phyloP scores from a whole-genome alignment of 1,139 yeast genomes.

The Suhomyces terraborum region DNA sequence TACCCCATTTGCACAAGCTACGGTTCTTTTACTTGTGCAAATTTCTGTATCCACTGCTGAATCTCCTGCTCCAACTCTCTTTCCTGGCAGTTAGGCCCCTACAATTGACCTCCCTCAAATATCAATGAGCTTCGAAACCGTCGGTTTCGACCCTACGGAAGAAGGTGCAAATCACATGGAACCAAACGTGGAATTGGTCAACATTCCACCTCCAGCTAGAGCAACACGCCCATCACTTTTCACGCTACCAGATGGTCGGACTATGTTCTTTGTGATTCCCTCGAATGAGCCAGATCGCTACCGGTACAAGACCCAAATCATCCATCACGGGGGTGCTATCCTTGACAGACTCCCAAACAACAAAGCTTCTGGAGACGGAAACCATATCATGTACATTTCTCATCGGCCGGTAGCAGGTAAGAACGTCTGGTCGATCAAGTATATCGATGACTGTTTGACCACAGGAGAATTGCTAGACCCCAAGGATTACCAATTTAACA shows the following conservation, averaged over 20 bases:
- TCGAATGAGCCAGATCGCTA: conserved; percentile 25
- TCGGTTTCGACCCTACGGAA: conserved; percentile 12
- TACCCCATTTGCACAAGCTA: neutral
- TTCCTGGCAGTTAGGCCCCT: no score
- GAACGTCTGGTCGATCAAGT: conserved; percentile 15
- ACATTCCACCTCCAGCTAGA: neutral
- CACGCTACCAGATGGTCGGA: conserved; percentile 14
- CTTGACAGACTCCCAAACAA: conserved; percentile 24
- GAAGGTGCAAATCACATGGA: conserved; percentile 8
- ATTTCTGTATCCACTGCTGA: no score
- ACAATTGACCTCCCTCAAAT: neutral
- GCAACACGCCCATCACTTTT: conserved; percentile 8
- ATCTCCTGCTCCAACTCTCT: no score
- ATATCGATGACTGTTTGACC: conserved; percentile 17
- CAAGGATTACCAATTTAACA: conserved; percentile 10
- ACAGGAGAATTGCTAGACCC: conserved; percentile 14
- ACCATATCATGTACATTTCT: conserved; percentile 14
- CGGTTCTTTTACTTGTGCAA: no score
- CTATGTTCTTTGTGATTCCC: conserved; percentile 30
- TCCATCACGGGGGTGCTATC: conserved; percentile 36
- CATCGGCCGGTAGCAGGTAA: conserved; percentile 15
- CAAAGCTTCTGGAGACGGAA: conserved; percentile 2
- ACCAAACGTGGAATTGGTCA: neutral
- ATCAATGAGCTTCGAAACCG: conserved; percentile 17
- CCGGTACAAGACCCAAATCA: conserved; percentile 26